Conservation (phyloP, 1,139 yeast genomes). For the Hansenula sp. region DNA sequence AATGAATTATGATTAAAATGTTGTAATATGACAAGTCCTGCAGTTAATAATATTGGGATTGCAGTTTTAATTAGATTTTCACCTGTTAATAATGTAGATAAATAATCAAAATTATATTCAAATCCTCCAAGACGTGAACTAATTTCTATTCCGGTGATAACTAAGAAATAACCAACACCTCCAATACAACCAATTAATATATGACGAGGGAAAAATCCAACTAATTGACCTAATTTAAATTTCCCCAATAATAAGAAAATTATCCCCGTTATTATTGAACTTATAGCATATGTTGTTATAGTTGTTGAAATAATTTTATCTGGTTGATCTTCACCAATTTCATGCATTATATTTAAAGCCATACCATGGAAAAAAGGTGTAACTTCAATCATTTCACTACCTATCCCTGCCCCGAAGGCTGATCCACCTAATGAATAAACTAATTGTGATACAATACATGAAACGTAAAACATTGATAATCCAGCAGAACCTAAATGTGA, state of each 20-base stretch:
- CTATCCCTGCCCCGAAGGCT: constrained; percentile 83
- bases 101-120: constrained; percentile 54
- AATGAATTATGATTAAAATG: constrained; percentile 65
- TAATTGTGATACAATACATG: constrained; percentile 82
- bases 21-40: constrained; percentile 57
- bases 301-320: constrained; percentile 81
- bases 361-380: constrained; percentile 96
- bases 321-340: constrained; percentile 48
- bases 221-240: constrained; percentile 74
- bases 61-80: constrained; percentile 61
- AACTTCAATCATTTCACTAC: constrained; percentile 97
- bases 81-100: constrained; percentile 40
- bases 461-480: constrained; percentile 86
- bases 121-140: constrained; percentile 76
- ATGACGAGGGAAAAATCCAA: constrained; percentile 94
- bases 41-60: constrained; percentile 63
- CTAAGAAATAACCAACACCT: constrained; percentile 91
- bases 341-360: constrained; percentile 68
- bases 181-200: constrained; percentile 96
- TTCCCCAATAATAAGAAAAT: constrained; percentile 77
- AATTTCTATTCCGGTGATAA: constrained; percentile 89
- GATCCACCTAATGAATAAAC: constrained; percentile 90
- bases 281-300: constrained; percentile 75
- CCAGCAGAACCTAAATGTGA: constrained; percentile 83
- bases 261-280: constrained; percentile 81